phyloP scores from a whole-genome alignment of 2,329 filamentous ascomycete species.

The Diaporthe helianthi region DNA sequence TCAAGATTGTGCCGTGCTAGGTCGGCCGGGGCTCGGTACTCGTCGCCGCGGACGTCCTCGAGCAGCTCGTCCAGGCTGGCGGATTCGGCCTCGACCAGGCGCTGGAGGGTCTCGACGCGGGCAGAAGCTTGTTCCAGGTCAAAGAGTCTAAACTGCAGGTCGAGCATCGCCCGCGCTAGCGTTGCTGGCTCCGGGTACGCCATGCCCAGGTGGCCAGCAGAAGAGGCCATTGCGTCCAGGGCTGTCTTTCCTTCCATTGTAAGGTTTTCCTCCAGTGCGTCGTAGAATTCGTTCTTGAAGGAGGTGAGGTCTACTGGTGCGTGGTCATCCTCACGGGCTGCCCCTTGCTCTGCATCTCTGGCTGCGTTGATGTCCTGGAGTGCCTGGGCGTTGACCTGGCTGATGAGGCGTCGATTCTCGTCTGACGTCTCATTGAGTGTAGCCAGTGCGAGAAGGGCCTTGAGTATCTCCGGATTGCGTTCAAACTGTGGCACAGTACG shows the following conservation, averaged over 20 bases:
- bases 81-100: constrained; percentile 61
- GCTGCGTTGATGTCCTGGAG: constrained; percentile 57
- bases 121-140: constrained; percentile 62
- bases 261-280: constrained; percentile 61
- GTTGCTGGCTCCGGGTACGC: constrained; percentile 55
- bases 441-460: constrained; percentile 75
- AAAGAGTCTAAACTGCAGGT: constrained; percentile 61
- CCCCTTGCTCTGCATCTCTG: constrained; percentile 44
- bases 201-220: constrained; percentile 58
- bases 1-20: constrained; percentile 77
- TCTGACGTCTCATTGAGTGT: constrained; percentile 79
- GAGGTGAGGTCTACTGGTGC: constrained; percentile 33
- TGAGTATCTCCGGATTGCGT: constrained; percentile 83
- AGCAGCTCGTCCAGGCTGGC: constrained; percentile 49
- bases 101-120: constrained; percentile 63
- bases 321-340: background rate
- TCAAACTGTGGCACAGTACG: constrained; percentile 77
- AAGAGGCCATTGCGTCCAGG: constrained; percentile 64
- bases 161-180: constrained; percentile 60
- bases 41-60: constrained; percentile 50
- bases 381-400: constrained; percentile 65
- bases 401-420: constrained; percentile 68
- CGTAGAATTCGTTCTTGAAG: constrained; percentile 53
- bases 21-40: constrained; percentile 62
- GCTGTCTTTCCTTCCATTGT: constrained; percentile 60